Evolutionary conservation across 2,329 filamentous ascomycete species (phyloP), one percentile per base, ranked within the genome.

Genomic region (Blumeria hordei): DNA sequence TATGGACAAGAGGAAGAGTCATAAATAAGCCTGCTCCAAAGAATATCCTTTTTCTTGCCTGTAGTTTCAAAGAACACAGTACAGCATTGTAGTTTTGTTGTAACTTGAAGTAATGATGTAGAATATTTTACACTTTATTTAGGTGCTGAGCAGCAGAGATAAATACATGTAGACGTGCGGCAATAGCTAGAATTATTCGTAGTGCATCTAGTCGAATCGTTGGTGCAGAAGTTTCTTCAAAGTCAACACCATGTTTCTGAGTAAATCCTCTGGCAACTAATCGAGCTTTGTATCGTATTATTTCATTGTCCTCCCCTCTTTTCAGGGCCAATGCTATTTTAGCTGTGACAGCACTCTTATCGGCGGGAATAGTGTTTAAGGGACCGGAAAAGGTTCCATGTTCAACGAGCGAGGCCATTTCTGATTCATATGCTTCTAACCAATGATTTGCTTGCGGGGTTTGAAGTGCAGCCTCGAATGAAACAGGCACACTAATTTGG

Each of bases 221-320:
- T 28, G 49, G 32, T 7, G 49, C 49, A 37, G 37, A 52, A 37
- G 34, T 39, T 14, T 36, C 28, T 51, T 36, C 47, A 36, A 11
- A 47, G n/a, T 47, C 33, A 14, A 47, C 44, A 7, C 44, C 44
- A 14, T 47, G 44, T 47, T 47, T 47, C 33, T 47, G 44, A n/a
- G 44, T n/a, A 47, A 47, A 47, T 28, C 44, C 44, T 47, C 44
- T 47, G n/a, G n/a, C n/a, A n/a, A n/a, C n/a, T n/a, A n/a, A n/a
- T n/a, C n/a, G n/a, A n/a, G n/a, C n/a, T n/a, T 47, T 47, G n/a
- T 47, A 47, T n/a, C 44, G 6, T 21, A 47, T 6, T 28, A 47
- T 28, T 14, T 47, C 11, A 47, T 32, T 47, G 33, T 47, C 18
- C 11, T 47, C 47, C 33, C 8, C 28, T 36, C 32, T 51, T 51